Evolutionary conservation across 345 rosid genomes (phyloP), one percentile per base, ranked within the genome.

Genomic region (Orychophragmus violaceus): DNA sequence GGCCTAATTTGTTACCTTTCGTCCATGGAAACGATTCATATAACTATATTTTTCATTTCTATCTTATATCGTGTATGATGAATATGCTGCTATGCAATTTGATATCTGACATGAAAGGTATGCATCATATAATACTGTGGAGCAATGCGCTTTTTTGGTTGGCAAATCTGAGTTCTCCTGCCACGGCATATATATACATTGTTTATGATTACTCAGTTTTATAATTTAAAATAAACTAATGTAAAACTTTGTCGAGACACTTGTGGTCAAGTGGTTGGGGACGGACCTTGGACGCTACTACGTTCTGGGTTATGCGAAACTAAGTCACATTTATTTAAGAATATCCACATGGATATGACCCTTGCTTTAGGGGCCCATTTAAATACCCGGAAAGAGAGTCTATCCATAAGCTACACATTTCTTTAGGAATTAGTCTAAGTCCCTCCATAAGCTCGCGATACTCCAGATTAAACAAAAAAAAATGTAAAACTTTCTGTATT

Each of bases 141-240:
- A 42, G 22, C 51, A 46, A 19, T 55, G 55, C 63, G 56, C 64
- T 42, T 68, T 68, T 59, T 58, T n/a, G 56, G 65, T 33, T 35
- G 59, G 59, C 51, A 35, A 58, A 36, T 68, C 58, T 58, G 30
- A 68, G 19, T 23, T 68, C 13, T 45, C 33, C 17, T 16, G 36
- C 29, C 55, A 32, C 12, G 8, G 32, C 21, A 68, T 6, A 54
- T 53, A 6, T 27, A 44, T 23, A 57, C 44, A 45, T 68, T 58
- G 49, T 57, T 58, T 46, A 32, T 57, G 64, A 61, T 50, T 51
- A n/a, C 13, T 19, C 54, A 69, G 32, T 41, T 49, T 39, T n/a
- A 39, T 5, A 5, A 42, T 55, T 8, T 12, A 54, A 13, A 7
- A 42, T 1, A 17, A 41, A 46, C 3, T 10, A 23, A 44, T 7